phyloP scores from a whole-genome alignment of 1,139 yeast genomes.

The Hanseniaspora uvarum region DNA sequence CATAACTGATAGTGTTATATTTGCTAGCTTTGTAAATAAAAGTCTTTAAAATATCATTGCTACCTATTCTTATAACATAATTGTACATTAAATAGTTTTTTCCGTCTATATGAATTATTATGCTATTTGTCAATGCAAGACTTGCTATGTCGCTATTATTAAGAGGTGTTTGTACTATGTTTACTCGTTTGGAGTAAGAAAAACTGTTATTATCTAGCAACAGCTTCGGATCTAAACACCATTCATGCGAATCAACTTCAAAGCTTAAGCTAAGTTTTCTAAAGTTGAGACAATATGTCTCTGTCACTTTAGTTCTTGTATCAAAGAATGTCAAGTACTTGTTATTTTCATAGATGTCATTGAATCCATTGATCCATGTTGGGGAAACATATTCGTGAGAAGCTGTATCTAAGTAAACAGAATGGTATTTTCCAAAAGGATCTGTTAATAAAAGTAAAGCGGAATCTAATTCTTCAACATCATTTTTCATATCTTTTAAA shows the following conservation, averaged over 20 bases:
- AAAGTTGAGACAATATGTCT: background rate
- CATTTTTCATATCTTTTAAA: background rate
- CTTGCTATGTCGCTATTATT: background rate
- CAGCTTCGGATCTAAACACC: background rate
- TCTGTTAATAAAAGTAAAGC: background rate
- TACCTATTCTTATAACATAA: background rate
- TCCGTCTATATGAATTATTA: background rate
- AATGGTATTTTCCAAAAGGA: slow-evolving; percentile 6
- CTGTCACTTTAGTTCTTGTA: background rate
- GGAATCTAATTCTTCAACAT: background rate
- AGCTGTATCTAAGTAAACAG: background rate
- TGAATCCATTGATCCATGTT: background rate
- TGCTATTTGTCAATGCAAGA: background rate
- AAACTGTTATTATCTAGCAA: background rate
- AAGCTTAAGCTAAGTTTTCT: background rate
- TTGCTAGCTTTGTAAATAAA: background rate
- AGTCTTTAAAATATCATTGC: background rate
- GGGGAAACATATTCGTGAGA: background rate
- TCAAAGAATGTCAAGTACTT: background rate
- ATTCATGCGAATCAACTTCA: background rate
- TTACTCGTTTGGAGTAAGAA: background rate
- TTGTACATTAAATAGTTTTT: background rate
- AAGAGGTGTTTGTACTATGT: background rate
- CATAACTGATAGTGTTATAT: background rate
- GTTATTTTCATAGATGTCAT: background rate